Base-by-base conservation (phyloP, 1,139 yeast species). In the Spencermartinsiella ligniputridi region DNA sequence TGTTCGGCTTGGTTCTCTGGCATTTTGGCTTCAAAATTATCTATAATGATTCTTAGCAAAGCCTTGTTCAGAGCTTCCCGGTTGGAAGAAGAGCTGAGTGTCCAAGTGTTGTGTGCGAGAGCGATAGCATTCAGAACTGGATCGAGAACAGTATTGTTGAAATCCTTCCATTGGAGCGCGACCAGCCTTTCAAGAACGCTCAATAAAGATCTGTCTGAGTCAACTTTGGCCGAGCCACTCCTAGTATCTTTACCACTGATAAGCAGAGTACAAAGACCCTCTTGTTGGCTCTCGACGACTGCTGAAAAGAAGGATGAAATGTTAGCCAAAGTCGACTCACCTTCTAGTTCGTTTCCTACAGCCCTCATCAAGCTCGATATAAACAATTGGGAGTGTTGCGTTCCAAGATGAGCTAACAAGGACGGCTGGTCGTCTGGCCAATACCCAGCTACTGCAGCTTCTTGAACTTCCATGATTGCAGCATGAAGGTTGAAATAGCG, bases 191-290 rank as follows among this genome's bases (percentile, higher is more conserved):
- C 86, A 52, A 88, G 64, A 5, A 82, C 75, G 19, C 71, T 70
- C 36, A 87, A 67, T 22, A 88, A 62, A 0, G 77, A 70, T 4
- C 59, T 51, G 1, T 47, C 56, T 2, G 56, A 40, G 15, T 50
- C 54, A 19, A 45, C 50, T 43, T 54, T 57, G 37, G 53, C 53
- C 45, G 58, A 50, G 39, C 54, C 35, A 38, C 61, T 71, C 35
- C 68, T 61, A 20, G 68, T 77, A 51, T 81, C 83, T 48, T 77
- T 68, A 1, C 95, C 96, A 40, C 87, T 83, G 36, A 88, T 70
- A 50, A 92, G 78, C 37, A 86, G 70, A 41, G 86, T 84, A 0
- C 95, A 75, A 24, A 90, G 67, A 0, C 97, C 97, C 59, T 89
- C 95, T 66, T 92, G 97, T 47, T 82, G 78, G 34, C 55, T 48